Evolutionary conservation across 208 protist genomes (phyloP), one percentile per base, ranked within the genome.

Genomic region (Trypanosoma lewisi): DNA sequence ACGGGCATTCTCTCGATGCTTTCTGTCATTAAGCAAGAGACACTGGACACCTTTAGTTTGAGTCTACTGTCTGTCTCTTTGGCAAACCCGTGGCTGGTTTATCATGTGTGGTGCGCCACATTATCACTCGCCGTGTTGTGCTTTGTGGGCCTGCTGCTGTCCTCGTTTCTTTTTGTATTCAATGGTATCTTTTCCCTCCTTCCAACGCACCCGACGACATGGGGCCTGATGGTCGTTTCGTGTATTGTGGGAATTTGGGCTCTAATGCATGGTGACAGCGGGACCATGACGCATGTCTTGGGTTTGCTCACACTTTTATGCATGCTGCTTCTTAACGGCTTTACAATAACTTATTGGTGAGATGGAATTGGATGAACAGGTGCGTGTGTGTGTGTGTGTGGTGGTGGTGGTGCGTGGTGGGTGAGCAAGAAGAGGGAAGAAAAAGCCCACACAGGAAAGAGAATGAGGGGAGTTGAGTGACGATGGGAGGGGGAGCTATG

Each of bases 161-260:
- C 82, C 6, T n/a, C 85, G 17, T 11, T 78, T 12, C 63, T 70
- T 30, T 73, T 73, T 25, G 7, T 82, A 36, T 28, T 78, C 0
- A 57, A 63, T 27, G 59, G 47, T 27, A 45, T 83, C 11, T 78
- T 70, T 34, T 73, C 72, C 36, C 21, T 80, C 1, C 67, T 91
- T 8, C 85, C 85, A 11, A 85, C 78, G 1, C 70, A 91, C 59
- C 85, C 85, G 21, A 91, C 85, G 7, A 73, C 80, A n/a, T 91
- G 85, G 85, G 67, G 75, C 6, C 67, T 91, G 5, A 62, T 66
- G 19, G 28, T 88, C 51, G 19, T 78, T 33, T 41, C 70, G 30
- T 64, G 72, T 28, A 2, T 81, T 27, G 70, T 67, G 23, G 58
- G 63, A 7, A 30, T 81, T 30, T 55, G 62, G 4, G 21, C 63